These are phyloP conservation scores for Rutstroemia sp. DNA, from an alignment of 2,329 filamentous ascomycete species.

Conservation along the genomic window DNA sequence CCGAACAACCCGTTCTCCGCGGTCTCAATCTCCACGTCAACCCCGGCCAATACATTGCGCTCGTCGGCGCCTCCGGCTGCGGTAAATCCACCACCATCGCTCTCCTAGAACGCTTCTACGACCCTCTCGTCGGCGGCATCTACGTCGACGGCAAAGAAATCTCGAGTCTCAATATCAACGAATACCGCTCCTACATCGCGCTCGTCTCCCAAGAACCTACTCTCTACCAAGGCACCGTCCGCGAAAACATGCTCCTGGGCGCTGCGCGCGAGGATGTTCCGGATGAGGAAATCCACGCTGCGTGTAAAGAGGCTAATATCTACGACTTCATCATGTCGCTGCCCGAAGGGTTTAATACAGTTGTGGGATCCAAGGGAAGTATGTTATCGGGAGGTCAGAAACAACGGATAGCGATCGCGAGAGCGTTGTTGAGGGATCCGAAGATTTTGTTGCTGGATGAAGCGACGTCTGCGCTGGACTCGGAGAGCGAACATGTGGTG, in stretches of 20 bases:
- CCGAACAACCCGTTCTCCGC: conserved; percentile 84
- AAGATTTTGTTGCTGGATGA: conserved; percentile 80
- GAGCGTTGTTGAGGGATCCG: conserved; percentile 83
- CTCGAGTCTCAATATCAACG: conserved; percentile 70
- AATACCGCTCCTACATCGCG: conserved; percentile 76
- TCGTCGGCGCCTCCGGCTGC: conserved; percentile 90
- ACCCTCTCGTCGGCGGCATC: conserved; percentile 72
- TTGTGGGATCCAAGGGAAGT: conserved; percentile 80
- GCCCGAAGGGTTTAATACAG: conserved; percentile 61
- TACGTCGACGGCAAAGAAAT: conserved; percentile 81
- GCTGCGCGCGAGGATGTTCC: conserved; percentile 57
- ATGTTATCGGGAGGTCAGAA: conserved; percentile 89
- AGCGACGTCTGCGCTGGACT: conserved; percentile 71
- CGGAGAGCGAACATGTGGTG: conserved; percentile 70
- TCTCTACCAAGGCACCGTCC: conserved; percentile 85
- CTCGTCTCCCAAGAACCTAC: conserved; percentile 94
- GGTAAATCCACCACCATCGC: conserved; percentile 93
- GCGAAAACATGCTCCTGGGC: conserved; percentile 83
- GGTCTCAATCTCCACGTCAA: conserved; percentile 69
- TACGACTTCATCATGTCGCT: conserved; percentile 66
- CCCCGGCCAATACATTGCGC: conserved; percentile 76
- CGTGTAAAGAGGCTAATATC: conserved; percentile 85
- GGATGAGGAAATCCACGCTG: conserved; percentile 67
- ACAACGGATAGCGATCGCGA: conserved; percentile 84
- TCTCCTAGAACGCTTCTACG: conserved; percentile 89